Base-by-base conservation (phyloP, 306 rosid species). In the Hippophae rhamnoides region DNA sequence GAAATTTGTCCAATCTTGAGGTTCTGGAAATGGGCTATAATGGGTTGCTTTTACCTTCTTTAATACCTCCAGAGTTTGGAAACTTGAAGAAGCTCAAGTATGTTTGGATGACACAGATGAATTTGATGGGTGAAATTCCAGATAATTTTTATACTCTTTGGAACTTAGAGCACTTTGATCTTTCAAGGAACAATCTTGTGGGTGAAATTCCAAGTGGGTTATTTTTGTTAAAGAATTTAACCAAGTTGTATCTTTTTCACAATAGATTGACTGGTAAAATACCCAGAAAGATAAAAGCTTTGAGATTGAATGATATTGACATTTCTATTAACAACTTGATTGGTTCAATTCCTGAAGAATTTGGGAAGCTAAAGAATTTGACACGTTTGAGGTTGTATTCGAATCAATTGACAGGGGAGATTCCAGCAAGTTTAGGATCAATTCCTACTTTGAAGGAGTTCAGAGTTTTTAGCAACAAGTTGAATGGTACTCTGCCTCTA, bases 401-500 rank as follows among this genome's bases (percentile, higher is more conserved):
- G 10, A 90, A 90, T 69, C 83, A 72, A 23, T 51, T 90, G 1
- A 64, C 70, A 5, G 95, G 94, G 53, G 73, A 66, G 68, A 79
- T 90, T 74, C 95, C 97, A 4, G 57, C 5, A 3, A 46, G 82
- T 57, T 52, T 90, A 70, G 88, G 94, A 58, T 57, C 62, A 10
- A 57, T 84, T 18, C 69, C 78, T 45, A 69, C 47, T 60, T 73
- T 90, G 5, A 55, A 49, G 61, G 3, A 5, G 6, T 81, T 90
- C n/a, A 75, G 56, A 55, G 69, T 79, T 26, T 90, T 79, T 13
- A 61, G 41, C 44, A 90, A 90, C 73, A 72, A 70, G 69, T 60
- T 90, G 71, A 86, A 73, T 44, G 97, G 95, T 49, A 78, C 77
- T 47, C n/a, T 90, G 78, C 97, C 97, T 31, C 69, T 72, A 8